Percentiles rank a stretch among this genome's conserved stretches.
These are phyloP conservation scores for Capsella bursapastoris DNA, from an alignment of 345 rosid species.

Conservation along the genomic window DNA sequence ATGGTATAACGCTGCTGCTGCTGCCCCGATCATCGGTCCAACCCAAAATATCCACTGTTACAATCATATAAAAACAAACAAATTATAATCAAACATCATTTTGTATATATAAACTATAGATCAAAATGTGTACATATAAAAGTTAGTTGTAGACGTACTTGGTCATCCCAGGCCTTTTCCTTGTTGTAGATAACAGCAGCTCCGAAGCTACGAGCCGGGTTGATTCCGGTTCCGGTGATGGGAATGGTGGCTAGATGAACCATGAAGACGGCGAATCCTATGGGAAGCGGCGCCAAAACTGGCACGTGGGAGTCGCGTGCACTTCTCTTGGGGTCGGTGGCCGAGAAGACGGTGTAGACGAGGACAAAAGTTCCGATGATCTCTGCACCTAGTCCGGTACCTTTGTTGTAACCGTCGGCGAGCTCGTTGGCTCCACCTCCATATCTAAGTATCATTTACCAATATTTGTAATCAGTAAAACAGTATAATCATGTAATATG, in stretches of 20 bases:
- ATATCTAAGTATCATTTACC: slow-evolving; percentile 18
- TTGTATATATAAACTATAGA: background rate
- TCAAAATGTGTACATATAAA: background rate
- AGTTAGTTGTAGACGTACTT: slow-evolving; percentile 47
- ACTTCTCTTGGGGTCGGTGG: slow-evolving; percentile 66
- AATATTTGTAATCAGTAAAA: slow-evolving; percentile 3
- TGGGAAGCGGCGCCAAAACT: slow-evolving; percentile 92
- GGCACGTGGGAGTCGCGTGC: slow-evolving; percentile 65
- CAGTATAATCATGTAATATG: background rate
- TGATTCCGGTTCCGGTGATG: slow-evolving; percentile 90
- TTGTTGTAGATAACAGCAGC: slow-evolving; percentile 87
- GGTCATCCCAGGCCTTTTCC: slow-evolving; percentile 90
- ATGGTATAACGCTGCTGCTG: slow-evolving; percentile 78
- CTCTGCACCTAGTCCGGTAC: slow-evolving; percentile 60
- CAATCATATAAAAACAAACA: background rate
- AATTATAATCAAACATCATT: background rate
- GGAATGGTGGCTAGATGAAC: slow-evolving; percentile 95
- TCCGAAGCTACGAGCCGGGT: slow-evolving; percentile 97
- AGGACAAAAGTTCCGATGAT: slow-evolving; percentile 61
- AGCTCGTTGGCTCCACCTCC: slow-evolving; percentile 63
- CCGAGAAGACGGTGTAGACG: slow-evolving; percentile 67
- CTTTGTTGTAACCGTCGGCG: slow-evolving; percentile 55
- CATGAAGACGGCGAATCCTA: slow-evolving; percentile 96
- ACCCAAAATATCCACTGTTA: slow-evolving; percentile 97
- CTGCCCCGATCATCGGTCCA: slow-evolving; percentile 91